Evolutionary conservation across 306 rosid genomes (phyloP), one percentile per base, ranked within the genome.

Genomic region (Casuarina equisetifolia): DNA sequence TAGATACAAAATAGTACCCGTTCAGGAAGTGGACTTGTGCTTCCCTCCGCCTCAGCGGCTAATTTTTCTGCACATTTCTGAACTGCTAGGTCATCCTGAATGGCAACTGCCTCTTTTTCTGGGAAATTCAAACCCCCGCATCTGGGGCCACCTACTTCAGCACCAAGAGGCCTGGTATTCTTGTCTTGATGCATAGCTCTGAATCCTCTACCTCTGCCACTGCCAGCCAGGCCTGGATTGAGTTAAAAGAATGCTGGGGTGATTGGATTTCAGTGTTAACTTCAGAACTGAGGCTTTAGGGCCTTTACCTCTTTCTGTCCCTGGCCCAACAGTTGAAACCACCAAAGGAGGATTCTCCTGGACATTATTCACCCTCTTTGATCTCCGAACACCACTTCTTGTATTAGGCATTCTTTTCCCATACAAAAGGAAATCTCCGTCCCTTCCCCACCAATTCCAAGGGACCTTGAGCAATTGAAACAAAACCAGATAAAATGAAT

Each of bases 21-120:
- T 75, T 93, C 98, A 3, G 97, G 98, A 76, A 93, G 86, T 19
- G 98, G 95, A 20, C 95, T 76, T 35, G 93, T 77, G 87, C 81
- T 81, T 76, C 93, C 55, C 58, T 93, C 98, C 79, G 91, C 97
- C 51, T 88, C 95, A 67, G 53, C 97, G 53, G 70, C 72, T 43
- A 76, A 83, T 90, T 93, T 93, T 19, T 93, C 98, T 2, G 88
- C 93, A 78, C 91, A 91, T 81, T 69, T 88, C 87, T 2, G 86
- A 70, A 25, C 80, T 39, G 42, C 67, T 72, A 63, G 67, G 20
- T 77, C 82, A 43, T 84, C 80, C 36, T 77, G 85, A 74, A 81
- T 79, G 15, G 74, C 82, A 25, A 63, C 76, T 38, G 80, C 13
- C 52, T 84, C 79, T 73, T 82, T 76, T 38, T 50, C 79, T 13